These are phyloP conservation scores for Penicillium sp. DNA, from an alignment of 2,329 filamentous ascomycete species.

Conservation along the genomic window DNA sequence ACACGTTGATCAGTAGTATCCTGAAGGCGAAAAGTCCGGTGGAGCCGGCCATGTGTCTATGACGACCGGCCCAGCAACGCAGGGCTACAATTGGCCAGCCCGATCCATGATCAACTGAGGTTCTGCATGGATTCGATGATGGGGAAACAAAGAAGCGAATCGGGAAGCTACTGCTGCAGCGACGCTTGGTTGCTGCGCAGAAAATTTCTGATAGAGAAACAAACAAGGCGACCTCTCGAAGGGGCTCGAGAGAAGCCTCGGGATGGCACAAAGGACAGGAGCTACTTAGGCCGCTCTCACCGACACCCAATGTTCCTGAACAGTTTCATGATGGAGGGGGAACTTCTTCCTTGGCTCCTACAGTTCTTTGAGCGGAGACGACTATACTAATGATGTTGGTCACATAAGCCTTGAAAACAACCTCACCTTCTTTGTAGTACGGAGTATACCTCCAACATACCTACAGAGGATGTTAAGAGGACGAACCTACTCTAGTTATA, in stretches of 20 bases:
- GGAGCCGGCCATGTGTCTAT: slow-evolving; percentile 31
- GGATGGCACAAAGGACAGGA: neutral
- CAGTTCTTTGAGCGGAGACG: neutral
- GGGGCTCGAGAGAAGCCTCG: neutral
- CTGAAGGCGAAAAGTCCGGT: slow-evolving; percentile 28
- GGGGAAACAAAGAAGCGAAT: slow-evolving; percentile 25
- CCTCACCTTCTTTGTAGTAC: too few species aligned
- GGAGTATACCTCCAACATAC: neutral
- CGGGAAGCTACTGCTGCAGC: slow-evolving; percentile 23
- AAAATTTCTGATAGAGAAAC: slow-evolving; percentile 19
- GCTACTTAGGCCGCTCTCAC: slow-evolving; percentile 1
- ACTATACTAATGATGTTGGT: neutral
- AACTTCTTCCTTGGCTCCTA: neutral
- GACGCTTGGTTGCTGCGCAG: slow-evolving; percentile 26
- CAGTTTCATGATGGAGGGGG: neutral
- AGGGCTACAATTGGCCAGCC: slow-evolving; percentile 21
- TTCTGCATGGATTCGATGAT: slow-evolving; percentile 29
- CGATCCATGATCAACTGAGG: slow-evolving; percentile 28
- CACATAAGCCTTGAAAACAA: too few species aligned
- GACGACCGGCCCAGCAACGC: slow-evolving; percentile 23
- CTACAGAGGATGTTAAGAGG: neutral
- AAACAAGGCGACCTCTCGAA: slow-evolving; percentile 11
- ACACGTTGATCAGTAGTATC: neutral
- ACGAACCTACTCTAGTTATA: neutral
- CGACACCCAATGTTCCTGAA: slow-evolving; percentile 6